Evolutionary conservation across 2,329 filamentous ascomycete species (phyloP), one percentile per base, ranked within the genome.

Genomic region (Aspergillus vadensis): DNA sequence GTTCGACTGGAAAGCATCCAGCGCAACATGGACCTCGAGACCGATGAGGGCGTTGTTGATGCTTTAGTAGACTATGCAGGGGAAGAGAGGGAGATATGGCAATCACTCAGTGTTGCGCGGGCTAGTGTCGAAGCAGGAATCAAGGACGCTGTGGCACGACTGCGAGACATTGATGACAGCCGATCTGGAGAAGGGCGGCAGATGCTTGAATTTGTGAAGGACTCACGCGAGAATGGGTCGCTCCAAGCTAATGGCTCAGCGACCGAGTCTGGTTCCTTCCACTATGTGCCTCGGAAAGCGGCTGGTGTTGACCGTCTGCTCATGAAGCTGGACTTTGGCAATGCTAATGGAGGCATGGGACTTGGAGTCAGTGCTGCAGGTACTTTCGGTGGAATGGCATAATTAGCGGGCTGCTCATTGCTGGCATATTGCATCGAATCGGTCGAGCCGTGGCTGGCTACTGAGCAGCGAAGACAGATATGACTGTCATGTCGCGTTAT

Each of bases 231-330:
- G 23, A 69, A 67, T 57, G 73, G 70, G 51, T 47, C 63, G 14
- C 66, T 64, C n/a, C 71, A 72, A 15, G 71, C 69, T 10, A 71
- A 71, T 25, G 61, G 55, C 36, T 39, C 21, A n/a, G 57, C 55
- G 44, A 50, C 58, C 14, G 61, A 63, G n/a, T 44, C 62, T 15
- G 56, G 59, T 3, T 64, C 69, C 44, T 55, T 62, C 38, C 71
- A 76, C 63, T 97, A 91, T 73, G 82, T 88, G 30, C 89, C 91
- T 1, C 83, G 86, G 63, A 87, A 89, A 62, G 85, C 91, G 3
- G 91, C 91, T 0, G 91, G 92, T 1, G 86, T 97, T 49, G 92
- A 97, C 78, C 83, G 91, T 60, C 77, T 97, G 72, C 76, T 97
- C 72, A 96, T 97, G 91, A 97, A 97, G 80, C 79, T 97, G 68